Conservation (phyloP, 106 monocot species). For the Phalaenopsis equestris region DNA sequence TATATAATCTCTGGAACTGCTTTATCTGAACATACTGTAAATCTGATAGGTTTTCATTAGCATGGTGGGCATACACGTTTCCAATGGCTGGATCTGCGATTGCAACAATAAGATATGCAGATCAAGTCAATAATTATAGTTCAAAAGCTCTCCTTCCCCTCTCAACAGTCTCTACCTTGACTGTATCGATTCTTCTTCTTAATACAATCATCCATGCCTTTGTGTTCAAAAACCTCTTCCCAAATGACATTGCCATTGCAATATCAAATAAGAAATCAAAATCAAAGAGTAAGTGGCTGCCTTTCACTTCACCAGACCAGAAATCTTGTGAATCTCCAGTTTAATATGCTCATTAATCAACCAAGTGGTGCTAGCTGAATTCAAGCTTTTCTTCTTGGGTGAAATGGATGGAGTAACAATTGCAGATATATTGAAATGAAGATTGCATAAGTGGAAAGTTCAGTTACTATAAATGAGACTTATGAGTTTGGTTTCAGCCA, state of each 20-base stretch:
- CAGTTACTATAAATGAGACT: no score
- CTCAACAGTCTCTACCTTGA: conserved; percentile 52
- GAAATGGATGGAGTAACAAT: no score
- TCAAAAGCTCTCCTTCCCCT: conserved; percentile 32
- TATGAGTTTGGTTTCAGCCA: no score
- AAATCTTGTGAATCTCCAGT: no score
- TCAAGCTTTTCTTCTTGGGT: no score
- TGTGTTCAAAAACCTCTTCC: conserved; percentile 65
- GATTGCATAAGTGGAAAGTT: no score
- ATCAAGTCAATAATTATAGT: conserved; percentile 32
- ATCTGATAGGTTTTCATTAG: conserved; percentile 35
- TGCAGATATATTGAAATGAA: no score
- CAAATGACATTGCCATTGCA: conserved; percentile 74
- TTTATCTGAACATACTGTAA: not conserved
- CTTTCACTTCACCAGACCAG: no score
- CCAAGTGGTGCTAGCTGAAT: no score
- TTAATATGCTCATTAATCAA: no score
- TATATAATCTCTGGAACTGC: not conserved
- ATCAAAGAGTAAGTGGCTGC: conserved; percentile 20
- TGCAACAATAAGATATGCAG: conserved; percentile 53
- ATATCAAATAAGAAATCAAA: conserved; percentile 32
- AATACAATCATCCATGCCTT: conserved; percentile 65
- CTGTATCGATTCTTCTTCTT: conserved; percentile 43
- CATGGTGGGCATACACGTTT: conserved; percentile 70
- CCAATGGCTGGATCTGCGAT: conserved; percentile 51